Conservation (phyloP, 2,329 filamentous ascomycete species). For the Calonectria fujianensis region DNA sequence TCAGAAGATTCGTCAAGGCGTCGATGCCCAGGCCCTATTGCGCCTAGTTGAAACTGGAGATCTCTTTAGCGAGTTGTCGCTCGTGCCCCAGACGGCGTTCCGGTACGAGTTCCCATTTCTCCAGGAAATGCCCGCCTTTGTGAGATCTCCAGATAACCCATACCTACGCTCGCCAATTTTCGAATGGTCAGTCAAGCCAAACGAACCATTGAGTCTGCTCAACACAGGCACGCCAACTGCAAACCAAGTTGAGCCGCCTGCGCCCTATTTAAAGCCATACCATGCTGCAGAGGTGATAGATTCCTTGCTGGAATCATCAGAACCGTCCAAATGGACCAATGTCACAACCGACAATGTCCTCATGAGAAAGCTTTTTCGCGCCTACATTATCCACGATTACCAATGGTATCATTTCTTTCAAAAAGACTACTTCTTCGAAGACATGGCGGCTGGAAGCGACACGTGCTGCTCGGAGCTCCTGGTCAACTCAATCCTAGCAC, state of each 20-base stretch:
- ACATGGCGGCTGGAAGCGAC: not conserved
- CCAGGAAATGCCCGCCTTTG: constrained; percentile 6
- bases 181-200: not conserved
- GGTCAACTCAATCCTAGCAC: not conserved
- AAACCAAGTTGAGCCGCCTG: not conserved
- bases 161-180: constrained; percentile 9
- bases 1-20: constrained; percentile 2
- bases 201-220: not conserved
- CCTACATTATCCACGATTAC: constrained; percentile 9
- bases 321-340: constrained; percentile 21
- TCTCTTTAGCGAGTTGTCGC: constrained; percentile 14
- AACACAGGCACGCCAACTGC: not conserved
- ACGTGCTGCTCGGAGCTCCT: not conserved
- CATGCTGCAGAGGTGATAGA: not conserved
- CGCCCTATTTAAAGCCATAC: constrained; percentile 3
- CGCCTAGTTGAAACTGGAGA: constrained; percentile 15
- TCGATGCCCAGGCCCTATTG: not conserved
- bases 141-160: not conserved
- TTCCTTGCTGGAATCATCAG: not conserved
- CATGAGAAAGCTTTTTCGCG: constrained; percentile 8
- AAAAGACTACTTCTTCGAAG: constrained; percentile 16
- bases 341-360: constrained; percentile 1
- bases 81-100: constrained; percentile 11
- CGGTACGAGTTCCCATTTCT: constrained; percentile 14
- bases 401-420: constrained; percentile 8